Base-by-base conservation (phyloP, 495 filamentous ascomycete species). In the Talaromyces ruber region DNA sequence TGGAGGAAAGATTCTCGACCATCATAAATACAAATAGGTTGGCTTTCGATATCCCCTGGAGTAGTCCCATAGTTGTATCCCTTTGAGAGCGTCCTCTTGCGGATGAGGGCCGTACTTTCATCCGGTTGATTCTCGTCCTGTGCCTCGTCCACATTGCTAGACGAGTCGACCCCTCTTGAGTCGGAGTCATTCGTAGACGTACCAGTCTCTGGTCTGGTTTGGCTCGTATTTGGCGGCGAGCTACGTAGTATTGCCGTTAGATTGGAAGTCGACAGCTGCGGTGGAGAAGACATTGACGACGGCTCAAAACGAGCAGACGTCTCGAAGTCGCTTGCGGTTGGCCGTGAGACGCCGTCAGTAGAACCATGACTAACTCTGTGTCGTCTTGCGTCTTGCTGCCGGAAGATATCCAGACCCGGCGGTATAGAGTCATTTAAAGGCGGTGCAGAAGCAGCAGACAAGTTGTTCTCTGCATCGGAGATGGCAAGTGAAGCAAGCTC, bases 401-500 rank as follows among this genome's bases (percentile, higher is more conserved):
- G 34, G 34, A 75, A 78, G 24, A 78, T 69, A 64, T 77, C 74
- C 39, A 77, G 65, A 28, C 69, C 68, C n/a, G 64, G 66, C 0
- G 74, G 72, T 18, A 74, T 64, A 52, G 68, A 70, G 12, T 66
- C 67, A n/a, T 60, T 39, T 5, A 59, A 39, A 59, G 14, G 32
- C 3, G 57, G 57, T 3, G 78, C 69, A 21, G 71, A 70, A 32
- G 73, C 67, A 63, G 66, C 64, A 16, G 76, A 72, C 60, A 69
- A 61, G 68, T 69, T 65, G 63, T 66, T 69, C 30, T 63, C 61
- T 21, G 34, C 52, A 58, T 63, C 54, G 68, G 88, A 90, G 32
- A 97, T 79, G n/a, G 89, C 89, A 65, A 90, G 90, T 6, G 84
- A 90, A 25, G 94, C 93, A 34, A 98, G 82, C 70, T 96, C 91